Base-by-base conservation (phyloP, 345 rosid genomes). In the Syzygium aromaticum region DNA sequence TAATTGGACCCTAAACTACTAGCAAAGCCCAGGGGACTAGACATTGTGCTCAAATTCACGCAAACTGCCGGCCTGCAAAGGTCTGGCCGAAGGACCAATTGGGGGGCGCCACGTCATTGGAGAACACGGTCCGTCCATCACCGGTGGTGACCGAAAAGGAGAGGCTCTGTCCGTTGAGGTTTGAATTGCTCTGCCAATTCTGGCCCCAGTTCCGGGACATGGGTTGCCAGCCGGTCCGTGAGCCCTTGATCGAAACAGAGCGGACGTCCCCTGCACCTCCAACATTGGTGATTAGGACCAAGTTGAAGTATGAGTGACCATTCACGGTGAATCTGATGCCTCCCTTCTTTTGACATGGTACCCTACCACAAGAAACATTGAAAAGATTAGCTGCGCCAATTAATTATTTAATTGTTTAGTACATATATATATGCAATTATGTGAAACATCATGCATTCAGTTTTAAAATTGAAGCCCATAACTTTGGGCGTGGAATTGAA, bases 161-260 rank as follows among this genome's bases (percentile, higher is more conserved):
- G 52, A 93, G 90, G 87, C 91, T 91, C 86, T 94, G 95, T 57
- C 94, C 94, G 3, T 91, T 86, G 1, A 94, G 86, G 7, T 90
- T 89, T 56, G 51, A 52, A 88, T 94, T 93, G 90, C 91, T 91
- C 87, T 94, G 95, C 95, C 94, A 93, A 78, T 94, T 94, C n/a
- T 94, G 95, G 1, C 93, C 96, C 94, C 95, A 94, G 56, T 93
- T 94, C 30, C 94, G 89, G 59, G 94, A 92, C 94, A 94, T 90
- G 83, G 90, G 89, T 77, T 90, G 91, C 95, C 96, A 94, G 1
- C 83, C 88, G 2, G 91, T 93, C 87, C 91, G 93, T 0, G 93
- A 91, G 11, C 96, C 96, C 89, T 91, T 94, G 33, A 94, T 87
- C 16, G 92, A 91, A 2, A 93, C 94, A 0, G 90, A 86, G 43